Evolutionary conservation across 2,329 filamentous ascomycete genomes (phyloP), one percentile per base, ranked within the genome.

Genomic region (Pyrenochaeta sp.): DNA sequence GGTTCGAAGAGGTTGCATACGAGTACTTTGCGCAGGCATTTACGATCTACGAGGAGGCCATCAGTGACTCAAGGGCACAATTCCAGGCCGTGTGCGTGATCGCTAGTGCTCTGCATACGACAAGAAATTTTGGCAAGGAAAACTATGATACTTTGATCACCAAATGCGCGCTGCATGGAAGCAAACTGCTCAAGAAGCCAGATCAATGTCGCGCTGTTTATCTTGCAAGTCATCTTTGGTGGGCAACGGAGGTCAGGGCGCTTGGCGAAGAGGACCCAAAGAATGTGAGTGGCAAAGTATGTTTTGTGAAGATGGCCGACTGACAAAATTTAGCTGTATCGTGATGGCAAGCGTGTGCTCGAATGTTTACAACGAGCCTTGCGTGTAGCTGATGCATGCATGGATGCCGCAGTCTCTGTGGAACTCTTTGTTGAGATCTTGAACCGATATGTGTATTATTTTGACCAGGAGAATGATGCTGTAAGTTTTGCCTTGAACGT

Each of bases 121-220:
- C 90, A 9, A 82, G 93, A 45, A 87, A 93, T 63, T 99, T 99
- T 69, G 87, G 89, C 51, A 92, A 93, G 70, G 94, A 99, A 74
- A 99, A 97, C 67, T 99, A 97, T 72, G 95, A 99, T 71, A 99
- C 94, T 0, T 79, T 99, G 22, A 99, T 99, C 67, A 99, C 94
- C 7, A 99, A 99, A 74, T 95, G 91, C 57, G 93, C 95, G 3
- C 81, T 97, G 58, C 95, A 99, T 67, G 93, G 94, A 13, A 96
- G 92, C 75, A 99, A 97, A 72, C 78, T 99, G 55, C 81, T 99
- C 60, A 93, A 96, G 74, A 99, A 99, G 76, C 95, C 94, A 1
- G 94, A 99, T 69, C 94, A 99, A 74, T 99, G 94, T 70, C 86
- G 94, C 17, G 94, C 94, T 0, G 94, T 99, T 8, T 99, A 97